Evolutionary conservation across 2,329 filamentous ascomycete species (phyloP).

Genomic region (Dichotomopilus funicola): DNA sequence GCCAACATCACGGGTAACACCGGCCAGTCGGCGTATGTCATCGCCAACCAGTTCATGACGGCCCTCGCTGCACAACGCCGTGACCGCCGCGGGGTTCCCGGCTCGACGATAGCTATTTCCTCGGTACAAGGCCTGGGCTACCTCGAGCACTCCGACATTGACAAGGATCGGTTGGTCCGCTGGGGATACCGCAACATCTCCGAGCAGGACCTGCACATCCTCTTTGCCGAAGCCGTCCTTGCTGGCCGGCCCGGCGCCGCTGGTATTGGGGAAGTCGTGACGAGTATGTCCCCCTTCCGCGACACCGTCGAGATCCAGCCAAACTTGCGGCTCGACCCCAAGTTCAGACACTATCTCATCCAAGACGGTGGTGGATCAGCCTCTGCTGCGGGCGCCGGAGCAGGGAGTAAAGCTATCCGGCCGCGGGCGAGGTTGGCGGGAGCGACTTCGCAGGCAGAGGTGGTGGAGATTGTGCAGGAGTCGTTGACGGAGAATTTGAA

Average conservation of each 20-base stretch:
- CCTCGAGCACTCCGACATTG: not conserved
- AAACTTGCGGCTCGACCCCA: not conserved
- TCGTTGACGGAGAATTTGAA: constrained; percentile 4
- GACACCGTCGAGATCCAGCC: not conserved
- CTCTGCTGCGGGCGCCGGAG: not conserved
- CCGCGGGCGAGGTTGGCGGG: not conserved
- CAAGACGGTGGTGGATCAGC: not conserved
- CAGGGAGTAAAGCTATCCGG: not conserved
- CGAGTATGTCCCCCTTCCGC: not conserved
- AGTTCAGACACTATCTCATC: not conserved
- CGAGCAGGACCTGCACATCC: constrained; percentile 10
- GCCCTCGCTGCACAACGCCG: constrained; percentile 27
- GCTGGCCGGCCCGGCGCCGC: not conserved
- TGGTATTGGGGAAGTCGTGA: not conserved
- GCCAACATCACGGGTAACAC: not conserved
- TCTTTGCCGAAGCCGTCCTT: constrained; percentile 13
- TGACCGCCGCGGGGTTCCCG: constrained; percentile 9
- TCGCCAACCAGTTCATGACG: constrained; percentile 32
- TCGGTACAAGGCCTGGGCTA: constrained; percentile 2
- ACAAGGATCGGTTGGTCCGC: not conserved
- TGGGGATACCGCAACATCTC: not conserved
- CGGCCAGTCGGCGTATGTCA: constrained; percentile 13
- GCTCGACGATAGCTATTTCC: constrained; percentile 4
- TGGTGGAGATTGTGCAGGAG: not conserved
- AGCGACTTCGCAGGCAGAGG: not conserved